Evolutionary conservation across 495 filamentous ascomycete genomes (phyloP), one percentile per base, ranked within the genome.

Genomic region (Hypoxylon fragiforme): DNA sequence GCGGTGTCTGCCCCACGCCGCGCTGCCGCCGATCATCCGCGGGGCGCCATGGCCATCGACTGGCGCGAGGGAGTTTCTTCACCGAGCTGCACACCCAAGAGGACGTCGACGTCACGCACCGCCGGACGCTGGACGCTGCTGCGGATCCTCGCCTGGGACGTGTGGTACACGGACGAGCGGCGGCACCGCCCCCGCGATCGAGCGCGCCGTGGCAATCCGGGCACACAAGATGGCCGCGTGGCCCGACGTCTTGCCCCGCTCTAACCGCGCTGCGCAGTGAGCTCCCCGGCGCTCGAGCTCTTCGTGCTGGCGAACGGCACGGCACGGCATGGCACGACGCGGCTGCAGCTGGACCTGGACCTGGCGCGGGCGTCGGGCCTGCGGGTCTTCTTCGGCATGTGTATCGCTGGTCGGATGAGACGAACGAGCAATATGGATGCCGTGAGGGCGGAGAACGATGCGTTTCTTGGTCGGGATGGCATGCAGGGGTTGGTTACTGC

Each of bases 261-360:
- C 50, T 69, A 30, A 30, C 21, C 7, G 26, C 48, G 16, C 51
- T 68, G 30, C 54, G 56, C 32, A 52, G 53, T 1, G 47, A 57
- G 13, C 20, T 37, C n/a, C n/a, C n/a, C n/a, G 19, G 65, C 63
- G 19, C 36, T 54, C 28, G 73, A 74, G 38, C 52, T 68, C 4
- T 72, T 78, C 19, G 77, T 82, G 16, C 71, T 77, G 37, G 77
- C 80, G n/a, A 83, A 83, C 49, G 80, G 79, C 0, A 78, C 76
- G 1, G 77, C 78, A 19, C 71, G 80, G 37, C 66, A n/a, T n/a
- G n/a, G n/a, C n/a, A 78, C 76, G 1, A 78, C 78, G 21, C 71
- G 80, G 37, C 66, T 82, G 19, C 80, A 82, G 62, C 73, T 83
- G 12, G 76, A 81, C 58, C 73, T 83, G 12, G 76, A 81, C 58